A percentile compares a stretch with the other conserved stretches of the same genome.
phyloP scores from a whole-genome alignment of 2,329 filamentous ascomycete genomes.

The Pseudocercospora fijiensis region DNA sequence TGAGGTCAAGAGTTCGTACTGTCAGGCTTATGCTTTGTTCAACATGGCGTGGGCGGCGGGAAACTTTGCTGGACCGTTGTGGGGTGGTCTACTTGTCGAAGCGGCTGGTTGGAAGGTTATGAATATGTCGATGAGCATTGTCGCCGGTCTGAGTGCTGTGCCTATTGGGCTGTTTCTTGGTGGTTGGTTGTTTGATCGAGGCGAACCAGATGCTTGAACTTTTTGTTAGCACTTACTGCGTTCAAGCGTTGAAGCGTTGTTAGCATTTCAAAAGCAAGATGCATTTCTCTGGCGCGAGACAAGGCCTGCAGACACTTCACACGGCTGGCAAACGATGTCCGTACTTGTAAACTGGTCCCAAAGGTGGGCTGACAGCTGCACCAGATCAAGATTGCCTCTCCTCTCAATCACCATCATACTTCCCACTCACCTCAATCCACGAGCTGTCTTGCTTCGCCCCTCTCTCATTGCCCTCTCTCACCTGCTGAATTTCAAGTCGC shows the following conservation, averaged over 20 bases:
- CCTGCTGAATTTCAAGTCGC: background rate
- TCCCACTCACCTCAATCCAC: background rate
- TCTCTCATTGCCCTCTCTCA: background rate
- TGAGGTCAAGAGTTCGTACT: slow-evolving; percentile 33
- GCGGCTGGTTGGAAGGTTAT: slow-evolving; percentile 30
- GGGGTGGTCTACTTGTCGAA: slow-evolving; percentile 30
- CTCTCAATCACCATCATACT: background rate
- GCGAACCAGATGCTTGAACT: background rate
- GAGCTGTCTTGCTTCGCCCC: background rate
- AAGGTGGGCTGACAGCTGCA: too few relatives aligned
- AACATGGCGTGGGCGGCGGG: slow-evolving; percentile 32
- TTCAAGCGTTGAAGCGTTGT: background rate
- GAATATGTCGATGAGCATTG: slow-evolving; percentile 24
- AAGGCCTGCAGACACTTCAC: too few relatives aligned
- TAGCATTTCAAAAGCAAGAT: background rate
- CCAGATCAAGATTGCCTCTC: background rate
- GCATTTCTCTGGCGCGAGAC: too few relatives aligned
- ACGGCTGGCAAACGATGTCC: too few relatives aligned
- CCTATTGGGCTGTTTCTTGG: slow-evolving; percentile 41
- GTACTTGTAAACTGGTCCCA: too few relatives aligned
- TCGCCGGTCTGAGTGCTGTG: slow-evolving; percentile 50
- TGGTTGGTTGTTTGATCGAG: slow-evolving; percentile 13
- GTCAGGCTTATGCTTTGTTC: slow-evolving; percentile 54
- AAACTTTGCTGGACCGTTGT: slow-evolving; percentile 27
- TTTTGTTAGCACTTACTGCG: background rate